phyloP scores from a whole-genome alignment of 2,329 filamentous ascomycete genomes.

The Didymella arachidicola region DNA sequence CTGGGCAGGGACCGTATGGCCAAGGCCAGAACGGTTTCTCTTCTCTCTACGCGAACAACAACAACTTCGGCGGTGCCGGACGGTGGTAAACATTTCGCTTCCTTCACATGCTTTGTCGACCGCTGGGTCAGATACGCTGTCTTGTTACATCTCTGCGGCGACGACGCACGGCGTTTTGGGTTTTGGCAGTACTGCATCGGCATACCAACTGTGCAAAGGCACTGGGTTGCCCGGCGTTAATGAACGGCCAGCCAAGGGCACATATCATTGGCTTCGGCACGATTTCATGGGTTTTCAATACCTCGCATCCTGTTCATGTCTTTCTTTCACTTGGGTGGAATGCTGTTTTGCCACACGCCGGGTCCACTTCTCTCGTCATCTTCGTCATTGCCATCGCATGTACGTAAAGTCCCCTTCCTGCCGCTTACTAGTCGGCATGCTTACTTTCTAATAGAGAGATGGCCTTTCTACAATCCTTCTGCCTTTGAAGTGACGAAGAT shows the following conservation, averaged over 20 bases:
- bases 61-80: constrained; percentile 52
- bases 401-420: constrained; percentile 55
- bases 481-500: constrained; percentile 52
- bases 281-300: constrained; percentile 46
- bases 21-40: constrained; percentile 94
- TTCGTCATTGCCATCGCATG: constrained; percentile 56
- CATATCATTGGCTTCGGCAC: constrained; percentile 41
- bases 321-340: constrained; percentile 42
- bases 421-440: constrained; percentile 49
- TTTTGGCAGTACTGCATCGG: constrained; percentile 51
- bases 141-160: constrained; percentile 41
- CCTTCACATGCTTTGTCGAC: constrained; percentile 44
- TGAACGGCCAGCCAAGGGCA: constrained; percentile 42
- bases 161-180: constrained; percentile 51
- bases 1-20: constrained; percentile 89
- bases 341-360: constrained; percentile 47
- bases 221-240: constrained; percentile 50
- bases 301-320: constrained; percentile 38
- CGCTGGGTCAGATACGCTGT: constrained; percentile 40
- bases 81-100: constrained; percentile 49
- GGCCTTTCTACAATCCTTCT: constrained; percentile 45
- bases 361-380: constrained; percentile 53
- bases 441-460: constrained; percentile 55
- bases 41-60: constrained; percentile 74
- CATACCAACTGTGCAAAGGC: constrained; percentile 43